Evolutionary conservation across 179 eudicot species (phyloP), one percentile per base, ranked within the genome.

Genomic region (Vitellaria paradoxa): DNA sequence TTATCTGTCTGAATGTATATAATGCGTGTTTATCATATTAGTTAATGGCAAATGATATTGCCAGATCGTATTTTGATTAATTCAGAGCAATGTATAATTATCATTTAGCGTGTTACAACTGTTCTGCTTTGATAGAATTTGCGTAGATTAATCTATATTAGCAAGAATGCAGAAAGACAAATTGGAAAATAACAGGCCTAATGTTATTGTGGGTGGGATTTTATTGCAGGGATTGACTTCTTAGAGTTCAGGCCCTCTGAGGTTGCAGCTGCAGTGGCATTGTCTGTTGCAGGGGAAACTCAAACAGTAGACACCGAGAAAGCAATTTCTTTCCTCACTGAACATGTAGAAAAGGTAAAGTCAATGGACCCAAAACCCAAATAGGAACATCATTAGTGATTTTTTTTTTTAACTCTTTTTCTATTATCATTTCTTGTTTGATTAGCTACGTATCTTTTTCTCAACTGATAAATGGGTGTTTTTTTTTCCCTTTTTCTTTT

Each of bases 241-340:
- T 90, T 93, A 91, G 93, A 91, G 82, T 96, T 89, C 91, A 96
- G 74, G 89, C 90, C 98, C 53, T 93, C 97, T 80, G 97, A 93
- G 81, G 85, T 96, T 72, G 98, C 98, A 82, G 98, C 97, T 84
- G 97, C 96, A 85, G 98, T 93, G 84, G 91, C 97, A 62, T 78
- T 92, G 55, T 80, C 82, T 88, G 92, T 92, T 53, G 82, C 85
- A 73, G 86, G 77, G 57, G 91, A 87, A 82, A 83, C 78, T 62
- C 88, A 87, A 86, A 83, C 85, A 78, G 81, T 79, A 71, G 91
- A 92, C 76, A 65, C 82, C 75, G 87, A 88, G 65, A 84, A 85
- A 77, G 82, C 89, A 76, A 26, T 87, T 55, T 81, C 87, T 74
- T 46, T 68, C 40, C 86, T 87, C 78, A 73, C 21, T 81, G 70